Evolutionary conservation across 2,329 filamentous ascomycete species (phyloP), one percentile per base, ranked within the genome.

Genomic region (Epichloe hybrida): DNA sequence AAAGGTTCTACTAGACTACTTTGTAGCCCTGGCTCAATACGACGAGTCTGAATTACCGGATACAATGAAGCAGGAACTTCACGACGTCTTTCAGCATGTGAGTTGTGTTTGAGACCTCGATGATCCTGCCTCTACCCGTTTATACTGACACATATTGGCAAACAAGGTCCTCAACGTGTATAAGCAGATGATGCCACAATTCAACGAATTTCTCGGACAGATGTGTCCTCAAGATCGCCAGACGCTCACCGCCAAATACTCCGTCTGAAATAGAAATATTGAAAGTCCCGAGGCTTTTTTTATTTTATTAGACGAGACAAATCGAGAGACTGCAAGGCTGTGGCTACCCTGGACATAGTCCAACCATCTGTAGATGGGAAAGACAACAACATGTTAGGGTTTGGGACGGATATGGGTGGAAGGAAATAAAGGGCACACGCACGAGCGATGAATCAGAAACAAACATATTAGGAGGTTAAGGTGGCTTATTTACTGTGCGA

Each of bases 21-120:
- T 98, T 65, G 77, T 75, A 48, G 77, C 87, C 52, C 94, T 97
- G 69, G 86, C 91, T 15, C 75, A 79, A 53, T 95, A 89, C 65
- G 79, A 80, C 52, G 78, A 83, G 56, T 77, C 83, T 54, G 74
- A 76, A 54, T 70, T 79, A 50, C 74, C 75, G 52, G 80, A 72
- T 52, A 77, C 80, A 23, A 67, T 79, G 55, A 83, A 82, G 62
- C 75, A 79, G 56, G 80, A 83, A 53, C 72, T 88, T 49, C 79
- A 84, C 52, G 76, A 80, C 50, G 80, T 83, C 39, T 94, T 95
- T 67, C 81, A 87, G 62, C 80, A 84, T 68, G 88, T 91, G 66
- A 72, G 80, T 66, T 36, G 38, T 48, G 8, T 5, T 34, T 47
- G n/a, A 27, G n/a, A 27, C n/a, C 8, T 7, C 17, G 47, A 37